Evolutionary conservation across 805 yeast species (phyloP).

Genomic region (Ascoidea rubescens): DNA sequence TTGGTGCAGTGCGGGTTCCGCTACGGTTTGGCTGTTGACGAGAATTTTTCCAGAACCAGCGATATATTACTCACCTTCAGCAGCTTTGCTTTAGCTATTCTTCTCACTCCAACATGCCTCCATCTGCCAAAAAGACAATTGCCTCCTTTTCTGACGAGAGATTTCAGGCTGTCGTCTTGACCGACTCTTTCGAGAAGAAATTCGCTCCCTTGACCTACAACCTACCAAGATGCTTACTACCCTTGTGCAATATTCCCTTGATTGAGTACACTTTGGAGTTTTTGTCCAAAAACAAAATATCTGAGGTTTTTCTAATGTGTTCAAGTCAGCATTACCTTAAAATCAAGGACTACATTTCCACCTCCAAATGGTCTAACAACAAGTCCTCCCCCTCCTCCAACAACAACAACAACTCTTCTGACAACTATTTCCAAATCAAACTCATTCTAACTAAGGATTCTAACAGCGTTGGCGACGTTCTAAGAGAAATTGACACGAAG

Average conservation of each 20-base stretch:
- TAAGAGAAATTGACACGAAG: constrained; percentile 88
- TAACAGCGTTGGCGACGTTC: constrained; percentile 89
- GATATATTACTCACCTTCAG: not conserved
- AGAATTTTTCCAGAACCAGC: not conserved
- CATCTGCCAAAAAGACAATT: not conserved
- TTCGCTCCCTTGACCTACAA: constrained; percentile 85
- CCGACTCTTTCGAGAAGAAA: constrained; percentile 85
- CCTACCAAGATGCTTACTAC: constrained; percentile 81
- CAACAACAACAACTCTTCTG: no score
- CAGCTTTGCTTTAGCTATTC: not conserved
- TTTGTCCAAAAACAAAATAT: constrained; percentile 78
- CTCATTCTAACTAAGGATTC: constrained; percentile 78
- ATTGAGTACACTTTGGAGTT: constrained; percentile 92
- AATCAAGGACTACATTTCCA: constrained; percentile 67
- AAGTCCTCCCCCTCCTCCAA: constrained; percentile 38
- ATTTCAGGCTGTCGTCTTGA: constrained; percentile 86
- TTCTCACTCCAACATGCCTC: not conserved
- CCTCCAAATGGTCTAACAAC: constrained; percentile 51
- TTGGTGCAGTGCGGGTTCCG: not conserved
- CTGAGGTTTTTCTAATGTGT: constrained; percentile 83
- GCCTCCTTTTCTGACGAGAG: constrained; percentile 28
- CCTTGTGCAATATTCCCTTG: constrained; percentile 85
- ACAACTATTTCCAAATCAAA: constrained; percentile 40
- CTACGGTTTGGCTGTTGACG: not conserved
- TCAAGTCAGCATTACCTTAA: constrained; percentile 77